Base-by-base conservation (phyloP, 1,284 basidiomycete species). In the Afroboletus lepidellus region DNA sequence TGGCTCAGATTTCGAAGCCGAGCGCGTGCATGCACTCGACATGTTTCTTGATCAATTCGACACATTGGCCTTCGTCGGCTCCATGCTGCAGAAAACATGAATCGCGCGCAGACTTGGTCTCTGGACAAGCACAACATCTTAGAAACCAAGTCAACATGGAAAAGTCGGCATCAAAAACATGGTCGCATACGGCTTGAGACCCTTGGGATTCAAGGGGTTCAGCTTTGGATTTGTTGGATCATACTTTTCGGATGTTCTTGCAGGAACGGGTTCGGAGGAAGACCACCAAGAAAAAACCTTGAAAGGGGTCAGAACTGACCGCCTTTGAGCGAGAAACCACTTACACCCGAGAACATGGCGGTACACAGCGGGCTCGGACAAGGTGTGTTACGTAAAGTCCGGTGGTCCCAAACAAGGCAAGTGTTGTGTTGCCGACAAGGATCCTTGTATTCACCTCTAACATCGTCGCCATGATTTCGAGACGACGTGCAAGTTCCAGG, bases 121-220 rank as follows among this genome's bases (percentile, higher is more conserved):
- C 83, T 13, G 94, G 94, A 71, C 95, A 99, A 41, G 95, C 95
- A 64, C 95, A 98, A 67, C 95, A 98, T 57, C 87, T 94, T 58
- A 25, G 21, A 25, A 41, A 29, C 4, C 30, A 11, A 38, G 12
- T 41, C 36, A 46, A 23, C 20, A 30, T 1, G 30, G 42, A 55
- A 27, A 1, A 5, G 13, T 2, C 0, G 3, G 9, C 36, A 3
- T 6, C 8, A 18, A 9, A 20, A 8, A 25, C 24, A 7, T 7
- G 15, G 9, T 13, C 9, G 15, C 15, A 79, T 69, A 96, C 94
- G 94, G 91, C 69, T 96, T 96, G 57, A 96, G 77, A 16, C 93
- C 93, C 63, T 92, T 70, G 0, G 94, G 94, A 68, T 97, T 98
- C 55, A 94, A 73, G 11, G 89, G 90, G 67, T 94, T 94, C 74